Evolutionary conservation across 2,329 filamentous ascomycete genomes (phyloP), one percentile per base, ranked within the genome.

Genomic region (Trichophaea hybrida): DNA sequence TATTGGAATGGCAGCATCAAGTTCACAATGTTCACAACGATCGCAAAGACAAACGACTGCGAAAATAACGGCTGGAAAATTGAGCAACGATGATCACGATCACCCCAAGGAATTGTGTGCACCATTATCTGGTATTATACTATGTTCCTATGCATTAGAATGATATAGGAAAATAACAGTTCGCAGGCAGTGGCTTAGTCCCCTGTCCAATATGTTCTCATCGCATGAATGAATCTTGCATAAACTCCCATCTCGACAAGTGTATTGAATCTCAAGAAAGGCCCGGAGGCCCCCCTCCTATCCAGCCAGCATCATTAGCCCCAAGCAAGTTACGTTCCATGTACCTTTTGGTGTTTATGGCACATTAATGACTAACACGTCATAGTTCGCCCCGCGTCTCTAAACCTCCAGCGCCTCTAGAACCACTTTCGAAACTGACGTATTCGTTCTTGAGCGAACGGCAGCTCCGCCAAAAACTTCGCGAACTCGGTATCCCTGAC

Each of bases 361-460:
- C 15, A 32, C 12, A 34, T 53, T 2, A 3, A 32, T n/a, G 12
- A 24, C 58, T 8, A 13, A 15, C 37, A 24, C 4, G 6, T 1
- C 37, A 17, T 10, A 64, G 15, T 59, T 68, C 61, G 68, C 66
- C 59, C 66, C 55, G 53, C 60, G 60, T 63, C 38, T 34, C 17
- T 49, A 4, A 57, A 24, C 2, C 2, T 37, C 57, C 67, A 38
- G 15, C 57, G 59, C 70, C 32, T 65, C 74, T 75, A 24, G 82
- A 88, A 54, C 80, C 85, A 37, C 75, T 96, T 7, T 85, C 93
- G 0, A 81, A 86, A 7, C 76, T 96, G 15, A 93, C 88, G 69
- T 97, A 96, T 72, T 85, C 84, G 24, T 79, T 95, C 70, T 74
- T 95, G n/a, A 94, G 85, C 70, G 91, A 97, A 24, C 75, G 73